Evolutionary conservation across 495 filamentous ascomycete species (phyloP).

Genomic region (Aspergillus asperescens): DNA sequence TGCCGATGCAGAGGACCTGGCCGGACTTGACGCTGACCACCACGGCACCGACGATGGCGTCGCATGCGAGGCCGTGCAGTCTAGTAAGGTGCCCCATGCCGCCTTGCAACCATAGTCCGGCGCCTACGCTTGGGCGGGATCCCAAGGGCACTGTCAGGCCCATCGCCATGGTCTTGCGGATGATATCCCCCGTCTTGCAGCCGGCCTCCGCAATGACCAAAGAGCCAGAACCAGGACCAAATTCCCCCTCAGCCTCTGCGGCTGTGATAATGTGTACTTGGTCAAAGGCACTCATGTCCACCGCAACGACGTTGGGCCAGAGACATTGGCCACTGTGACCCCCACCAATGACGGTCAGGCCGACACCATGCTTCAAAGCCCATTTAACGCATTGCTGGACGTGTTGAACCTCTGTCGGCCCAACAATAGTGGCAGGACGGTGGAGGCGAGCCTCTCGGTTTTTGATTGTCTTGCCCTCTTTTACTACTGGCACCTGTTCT

Average conservation of each 20-base stretch:
- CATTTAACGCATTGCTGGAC: constrained; percentile 55
- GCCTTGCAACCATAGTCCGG: constrained; percentile 59
- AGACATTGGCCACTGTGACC: constrained; percentile 58
- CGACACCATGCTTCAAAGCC: constrained; percentile 47
- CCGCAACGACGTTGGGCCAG: constrained; percentile 47
- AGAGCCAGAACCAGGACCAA: constrained; percentile 16
- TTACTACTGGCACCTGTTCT: constrained; percentile 41
- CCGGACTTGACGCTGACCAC: constrained; percentile 52
- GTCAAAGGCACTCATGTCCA: constrained; percentile 57
- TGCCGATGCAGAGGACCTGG: constrained; percentile 45
- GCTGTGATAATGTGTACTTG: constrained; percentile 42
- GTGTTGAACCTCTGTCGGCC: constrained; percentile 46
- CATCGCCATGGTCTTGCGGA: constrained; percentile 43
- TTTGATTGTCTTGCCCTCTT: constrained; percentile 39
- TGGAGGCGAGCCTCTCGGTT: constrained; percentile 48
- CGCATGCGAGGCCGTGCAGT: constrained; percentile 54
- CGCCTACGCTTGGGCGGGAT: constrained; percentile 56
- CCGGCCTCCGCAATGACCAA: constrained; percentile 50
- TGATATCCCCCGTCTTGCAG: constrained; percentile 53
- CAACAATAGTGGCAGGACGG: constrained; percentile 40
- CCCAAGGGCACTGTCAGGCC: constrained; percentile 56
- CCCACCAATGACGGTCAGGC: constrained; percentile 53
- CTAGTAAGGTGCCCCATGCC: constrained; percentile 59
- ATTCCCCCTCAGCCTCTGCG: constrained; percentile 18
- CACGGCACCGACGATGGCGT: constrained; percentile 55